Percentiles rank a stretch among this genome's conserved stretches.
Conservation (phyloP, 208 protist species). For the Angomonas desouzai region DNA sequence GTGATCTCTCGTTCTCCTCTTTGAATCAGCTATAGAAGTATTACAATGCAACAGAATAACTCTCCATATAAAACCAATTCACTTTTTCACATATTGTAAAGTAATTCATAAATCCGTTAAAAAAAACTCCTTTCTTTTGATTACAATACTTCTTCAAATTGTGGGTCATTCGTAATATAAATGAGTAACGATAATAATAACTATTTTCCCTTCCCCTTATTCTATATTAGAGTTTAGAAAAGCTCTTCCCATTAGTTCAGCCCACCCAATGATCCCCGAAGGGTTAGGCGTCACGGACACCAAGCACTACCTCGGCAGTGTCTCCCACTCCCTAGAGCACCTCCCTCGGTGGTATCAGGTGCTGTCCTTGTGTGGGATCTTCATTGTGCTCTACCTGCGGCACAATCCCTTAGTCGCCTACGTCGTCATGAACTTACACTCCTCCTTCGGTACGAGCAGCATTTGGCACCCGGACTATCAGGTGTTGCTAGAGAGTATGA, state of each 20-base stretch:
- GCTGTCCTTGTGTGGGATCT: constrained; percentile 47
- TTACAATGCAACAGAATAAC: too few relatives aligned
- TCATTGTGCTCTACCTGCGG: constrained; percentile 66
- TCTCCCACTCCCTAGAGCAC: constrained; percentile 69
- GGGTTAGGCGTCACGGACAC: constrained; percentile 7
- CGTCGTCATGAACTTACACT: constrained; percentile 74
- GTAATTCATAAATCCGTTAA: too few relatives aligned
- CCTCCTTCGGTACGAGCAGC: constrained; percentile 68
- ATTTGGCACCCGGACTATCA: constrained; percentile 77
- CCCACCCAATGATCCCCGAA: background rate
- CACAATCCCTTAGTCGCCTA: constrained; percentile 63
- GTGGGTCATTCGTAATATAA: too few relatives aligned
- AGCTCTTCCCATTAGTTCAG: background rate
- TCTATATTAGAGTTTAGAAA: constrained; percentile 1
- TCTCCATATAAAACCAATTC: too few relatives aligned
- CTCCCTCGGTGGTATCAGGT: constrained; percentile 85
- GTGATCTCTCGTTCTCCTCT: too few relatives aligned
- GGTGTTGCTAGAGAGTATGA: constrained; percentile 62
- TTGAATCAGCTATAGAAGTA: too few relatives aligned
- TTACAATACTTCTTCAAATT: too few relatives aligned
- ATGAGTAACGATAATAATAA: constrained; percentile 3
- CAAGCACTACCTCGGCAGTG: constrained; percentile 52
- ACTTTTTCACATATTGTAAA: too few relatives aligned
- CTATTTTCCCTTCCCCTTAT: background rate
- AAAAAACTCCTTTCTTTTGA: too few relatives aligned